A percentile compares a stretch with the other conserved stretches of the same genome.
These are phyloP conservation scores for Tulasnella sp. DNA, from an alignment of 768 basidiomycete genomes.

Conservation along the genomic window DNA sequence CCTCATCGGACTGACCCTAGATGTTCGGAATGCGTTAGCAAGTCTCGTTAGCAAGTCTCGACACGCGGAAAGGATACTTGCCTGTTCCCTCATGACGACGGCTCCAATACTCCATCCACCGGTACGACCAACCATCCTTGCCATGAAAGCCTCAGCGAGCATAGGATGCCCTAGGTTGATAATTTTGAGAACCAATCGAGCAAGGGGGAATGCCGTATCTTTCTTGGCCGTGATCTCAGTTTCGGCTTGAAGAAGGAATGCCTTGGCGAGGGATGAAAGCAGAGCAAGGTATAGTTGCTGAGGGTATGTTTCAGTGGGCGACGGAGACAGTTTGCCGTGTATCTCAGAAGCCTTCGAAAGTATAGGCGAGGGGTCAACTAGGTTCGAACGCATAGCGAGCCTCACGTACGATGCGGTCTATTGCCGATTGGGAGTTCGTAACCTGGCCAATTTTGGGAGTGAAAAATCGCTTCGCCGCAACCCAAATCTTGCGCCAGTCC, in stretches of 20 bases:
- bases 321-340: constrained; percentile 46
- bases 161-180: constrained; percentile 54
- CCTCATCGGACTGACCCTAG: constrained; percentile 45
- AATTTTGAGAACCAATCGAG: constrained; percentile 71
- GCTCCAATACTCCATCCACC: constrained; percentile 87
- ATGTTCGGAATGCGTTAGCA: neutral
- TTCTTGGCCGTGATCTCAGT: constrained; percentile 90
- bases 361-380: neutral
- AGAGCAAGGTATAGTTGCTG: constrained; percentile 67
- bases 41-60: constrained; percentile 4
- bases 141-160: constrained; percentile 78
- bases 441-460: constrained; percentile 87
- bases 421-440: constrained; percentile 67
- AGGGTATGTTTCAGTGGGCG: constrained; percentile 43
- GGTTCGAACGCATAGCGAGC: neutral
- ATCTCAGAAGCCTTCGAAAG: constrained; percentile 44
- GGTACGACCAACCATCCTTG: constrained; percentile 81
- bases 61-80: constrained; percentile 45
- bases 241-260: constrained; percentile 89
- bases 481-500: constrained; percentile 63
- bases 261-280: constrained; percentile 86
- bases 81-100: constrained; percentile 57
- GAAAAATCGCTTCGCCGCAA: constrained; percentile 70
- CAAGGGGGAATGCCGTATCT: constrained; percentile 81
- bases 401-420: constrained; percentile 64